These are phyloP conservation scores for Cryphonectria nitschkei DNA, from an alignment of 2,329 filamentous ascomycete genomes.

Conservation along the genomic window DNA sequence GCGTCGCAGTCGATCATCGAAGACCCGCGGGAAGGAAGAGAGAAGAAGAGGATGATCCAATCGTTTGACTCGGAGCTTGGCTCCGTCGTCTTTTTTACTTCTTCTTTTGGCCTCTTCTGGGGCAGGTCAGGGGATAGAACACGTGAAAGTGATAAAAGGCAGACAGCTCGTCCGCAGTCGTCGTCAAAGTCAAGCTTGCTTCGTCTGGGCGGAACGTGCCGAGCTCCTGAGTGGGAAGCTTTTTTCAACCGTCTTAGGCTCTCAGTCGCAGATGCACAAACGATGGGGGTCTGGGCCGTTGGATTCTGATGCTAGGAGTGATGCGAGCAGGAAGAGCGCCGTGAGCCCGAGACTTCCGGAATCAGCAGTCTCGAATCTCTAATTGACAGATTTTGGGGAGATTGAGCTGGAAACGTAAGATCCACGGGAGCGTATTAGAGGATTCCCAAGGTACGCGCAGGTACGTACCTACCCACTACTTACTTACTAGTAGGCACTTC, in stretches of 20 bases:
- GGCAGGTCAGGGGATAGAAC: background rate
- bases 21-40: background rate
- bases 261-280: background rate
- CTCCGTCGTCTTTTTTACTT: too few species aligned
- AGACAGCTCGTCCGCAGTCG: background rate
- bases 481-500: background rate
- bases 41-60: background rate
- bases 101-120: background rate
- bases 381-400: conserved; percentile 2
- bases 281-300: background rate
- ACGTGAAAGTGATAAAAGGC: background rate
- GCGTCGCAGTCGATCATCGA: conserved; percentile 15
- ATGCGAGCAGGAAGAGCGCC: background rate
- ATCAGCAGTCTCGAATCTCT: background rate
- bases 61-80: background rate
- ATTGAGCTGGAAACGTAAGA: conserved; percentile 12
- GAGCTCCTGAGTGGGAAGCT: background rate
- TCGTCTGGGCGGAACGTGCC: background rate
- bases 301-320: too few species aligned
- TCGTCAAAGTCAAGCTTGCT: background rate
- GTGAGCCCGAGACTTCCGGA: conserved; percentile 11
- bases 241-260: background rate
- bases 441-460: background rate
- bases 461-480: background rate
- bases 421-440: background rate